phyloP scores from a whole-genome alignment of 2,329 filamentous ascomycete species.

The Macrophomina tecta region DNA sequence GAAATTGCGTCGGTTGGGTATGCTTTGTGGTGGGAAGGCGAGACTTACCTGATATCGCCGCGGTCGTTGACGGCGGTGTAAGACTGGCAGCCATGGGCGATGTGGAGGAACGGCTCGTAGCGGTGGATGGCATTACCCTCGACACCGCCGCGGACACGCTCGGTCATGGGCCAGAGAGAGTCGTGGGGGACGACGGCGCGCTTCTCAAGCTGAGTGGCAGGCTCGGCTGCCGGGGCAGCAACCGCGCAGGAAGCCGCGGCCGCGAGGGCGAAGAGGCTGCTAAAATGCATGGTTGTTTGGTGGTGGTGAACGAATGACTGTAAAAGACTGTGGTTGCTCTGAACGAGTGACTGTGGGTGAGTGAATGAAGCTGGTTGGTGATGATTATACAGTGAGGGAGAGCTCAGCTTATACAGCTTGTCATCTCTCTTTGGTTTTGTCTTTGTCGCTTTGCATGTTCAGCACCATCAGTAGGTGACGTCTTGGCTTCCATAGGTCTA shows the following conservation, averaged over 20 bases:
- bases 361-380: neutral
- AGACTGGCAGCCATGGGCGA: constrained; percentile 34
- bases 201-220: neutral
- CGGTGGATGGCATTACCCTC: constrained; percentile 30
- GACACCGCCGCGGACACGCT: constrained; percentile 53
- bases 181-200: constrained; percentile 5
- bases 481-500: too few relatives aligned
- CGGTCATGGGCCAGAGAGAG: constrained; percentile 40
- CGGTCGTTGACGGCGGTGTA: constrained; percentile 33
- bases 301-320: neutral
- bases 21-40: too few relatives aligned
- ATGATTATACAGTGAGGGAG: neutral
- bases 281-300: neutral
- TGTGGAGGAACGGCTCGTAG: constrained; percentile 35
- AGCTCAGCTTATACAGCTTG: neutral
- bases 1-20: too few relatives aligned
- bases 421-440: neutral
- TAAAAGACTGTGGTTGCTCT: neutral
- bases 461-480: neutral
- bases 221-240: neutral
- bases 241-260: neutral
- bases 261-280: neutral
- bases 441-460: neutral
- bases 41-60: constrained; percentile 24
- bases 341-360: neutral